Base-by-base conservation (phyloP, 1,284 basidiomycete species). In the Rhodotorula sp. region DNA sequence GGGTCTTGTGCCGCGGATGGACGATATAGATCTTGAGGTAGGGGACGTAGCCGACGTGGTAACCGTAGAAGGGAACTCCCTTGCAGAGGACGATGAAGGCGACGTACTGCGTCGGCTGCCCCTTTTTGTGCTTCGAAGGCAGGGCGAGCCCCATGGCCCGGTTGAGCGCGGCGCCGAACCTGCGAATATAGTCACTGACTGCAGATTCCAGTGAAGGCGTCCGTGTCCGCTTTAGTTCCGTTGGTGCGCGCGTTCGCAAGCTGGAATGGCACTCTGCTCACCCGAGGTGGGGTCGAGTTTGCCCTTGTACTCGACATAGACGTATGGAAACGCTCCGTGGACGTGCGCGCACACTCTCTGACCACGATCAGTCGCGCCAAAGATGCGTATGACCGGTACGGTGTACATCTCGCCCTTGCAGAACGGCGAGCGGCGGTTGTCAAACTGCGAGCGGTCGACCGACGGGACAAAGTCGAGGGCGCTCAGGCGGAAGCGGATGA, bases 61-160 rank as follows among this genome's bases (percentile, higher is more conserved):
- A 98, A 14, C 95, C 95, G 81, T 98, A 99, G 81, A 98, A 97
- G 76, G 91, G 90, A 31, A 92, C 84, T n/a, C 93, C 95, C 82
- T 98, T 98, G 77, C 95, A 92, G 50, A 95, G 85, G 64, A 93
- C 82, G 60, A 97, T 87, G 86, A 80, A 78, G 48, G 78, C 77
- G 62, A 79, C 77, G 64, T 71, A 78, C 55, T 77, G 77, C 43
- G 71, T 70, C 31, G 62, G 45, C 12, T 52, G 58, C 15, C 43
- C 52, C 38, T 52, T 72, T 23, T 57, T 50, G 28, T 71, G 58
- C 58, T 68, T 68, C 43, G 45, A n/a, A 16, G 70, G 63, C 19
- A 77, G 56, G 5, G 76, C 74, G 58, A 90, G 81, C 0, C 88
- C 87, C 74, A 93, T 86, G 4, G 91, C 90, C 77, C 88, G 86